A percentile compares a stretch with the other conserved stretches of the same genome.
phyloP scores from a whole-genome alignment of 352 stramenopile genomes.

The Nothophytophthora sp. region DNA sequence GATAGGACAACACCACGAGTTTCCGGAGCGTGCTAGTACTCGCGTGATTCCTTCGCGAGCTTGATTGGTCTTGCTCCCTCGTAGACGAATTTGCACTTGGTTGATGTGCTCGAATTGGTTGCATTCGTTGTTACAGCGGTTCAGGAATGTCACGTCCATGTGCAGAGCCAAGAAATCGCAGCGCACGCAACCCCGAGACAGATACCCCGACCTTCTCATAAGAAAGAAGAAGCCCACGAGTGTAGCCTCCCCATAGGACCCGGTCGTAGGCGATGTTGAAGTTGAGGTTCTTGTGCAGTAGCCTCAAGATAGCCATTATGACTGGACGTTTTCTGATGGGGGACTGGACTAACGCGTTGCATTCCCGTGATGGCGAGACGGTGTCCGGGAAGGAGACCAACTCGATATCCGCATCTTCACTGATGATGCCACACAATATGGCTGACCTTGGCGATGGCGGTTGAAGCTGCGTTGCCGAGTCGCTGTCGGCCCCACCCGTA shows the following conservation, averaged over 20 bases:
- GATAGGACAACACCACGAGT: constrained; percentile 4
- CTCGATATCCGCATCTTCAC: not conserved
- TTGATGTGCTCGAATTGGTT: not conserved
- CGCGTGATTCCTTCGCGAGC: not conserved
- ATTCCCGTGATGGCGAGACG: not conserved
- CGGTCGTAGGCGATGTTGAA: not conserved
- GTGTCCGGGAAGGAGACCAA: not conserved
- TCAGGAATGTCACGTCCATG: not conserved
- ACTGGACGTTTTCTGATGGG: not conserved
- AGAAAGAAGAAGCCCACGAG: not conserved
- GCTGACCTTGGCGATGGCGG: not conserved
- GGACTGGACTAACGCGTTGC: not conserved
- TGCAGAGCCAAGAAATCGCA: not conserved
- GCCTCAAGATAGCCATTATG: not conserved
- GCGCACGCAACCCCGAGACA: not conserved
- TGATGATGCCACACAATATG: not conserved
- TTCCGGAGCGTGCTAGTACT: not conserved
- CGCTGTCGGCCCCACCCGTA: not conserved
- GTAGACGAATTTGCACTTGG: not conserved
- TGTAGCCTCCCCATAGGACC: not conserved
- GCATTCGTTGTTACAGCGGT: no score
- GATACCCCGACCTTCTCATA: not conserved
- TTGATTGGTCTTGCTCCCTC: constrained; percentile 6
- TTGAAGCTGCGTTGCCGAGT: not conserved
- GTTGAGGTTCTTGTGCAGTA: not conserved